Conservation (phyloP, 73 alveolate genomes). For the Uronychia binucleata region DNA sequence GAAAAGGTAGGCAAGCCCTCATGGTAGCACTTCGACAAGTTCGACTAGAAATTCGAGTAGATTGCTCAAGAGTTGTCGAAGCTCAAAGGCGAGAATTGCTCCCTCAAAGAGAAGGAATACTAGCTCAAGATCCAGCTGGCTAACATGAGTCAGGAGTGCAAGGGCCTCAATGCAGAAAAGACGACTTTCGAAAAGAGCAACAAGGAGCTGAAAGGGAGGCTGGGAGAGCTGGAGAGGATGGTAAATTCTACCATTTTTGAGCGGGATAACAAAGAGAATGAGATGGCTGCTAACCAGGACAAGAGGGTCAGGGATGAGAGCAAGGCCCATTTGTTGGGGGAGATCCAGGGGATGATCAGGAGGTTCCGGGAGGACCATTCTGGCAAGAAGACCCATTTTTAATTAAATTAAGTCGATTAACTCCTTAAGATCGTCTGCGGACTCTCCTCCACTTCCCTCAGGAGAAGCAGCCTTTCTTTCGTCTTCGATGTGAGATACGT, state of each 20-base stretch:
- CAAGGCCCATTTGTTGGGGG: too few species aligned
- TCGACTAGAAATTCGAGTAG: not conserved
- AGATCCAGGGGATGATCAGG: too few species aligned
- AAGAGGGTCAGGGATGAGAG: too few species aligned
- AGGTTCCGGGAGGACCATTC: too few species aligned
- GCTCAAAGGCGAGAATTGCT: not conserved
- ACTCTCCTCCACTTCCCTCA: too few species aligned
- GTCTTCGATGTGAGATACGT: too few species aligned
- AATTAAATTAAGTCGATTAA: too few species aligned
- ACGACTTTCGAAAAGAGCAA: not conserved
- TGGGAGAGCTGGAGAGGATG: not conserved
- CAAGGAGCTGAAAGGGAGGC: not conserved
- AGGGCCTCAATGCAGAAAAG: not conserved
- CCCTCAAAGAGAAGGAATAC: not conserved
- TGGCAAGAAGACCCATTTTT: too few species aligned
- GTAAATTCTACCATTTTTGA: not conserved
- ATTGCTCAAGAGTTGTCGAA: not conserved
- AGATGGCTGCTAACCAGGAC: too few species aligned
- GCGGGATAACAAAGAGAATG: not conserved
- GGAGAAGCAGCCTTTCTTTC: too few species aligned
- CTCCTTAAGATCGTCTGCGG: too few species aligned
- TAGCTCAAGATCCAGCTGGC: not conserved
- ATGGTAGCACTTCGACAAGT: not conserved
- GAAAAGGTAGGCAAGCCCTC: not conserved
- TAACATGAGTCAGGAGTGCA: not conserved